Evolutionary conservation across 306 rosid genomes (phyloP).

Genomic region (Psophocarpus tetragonolobus): DNA sequence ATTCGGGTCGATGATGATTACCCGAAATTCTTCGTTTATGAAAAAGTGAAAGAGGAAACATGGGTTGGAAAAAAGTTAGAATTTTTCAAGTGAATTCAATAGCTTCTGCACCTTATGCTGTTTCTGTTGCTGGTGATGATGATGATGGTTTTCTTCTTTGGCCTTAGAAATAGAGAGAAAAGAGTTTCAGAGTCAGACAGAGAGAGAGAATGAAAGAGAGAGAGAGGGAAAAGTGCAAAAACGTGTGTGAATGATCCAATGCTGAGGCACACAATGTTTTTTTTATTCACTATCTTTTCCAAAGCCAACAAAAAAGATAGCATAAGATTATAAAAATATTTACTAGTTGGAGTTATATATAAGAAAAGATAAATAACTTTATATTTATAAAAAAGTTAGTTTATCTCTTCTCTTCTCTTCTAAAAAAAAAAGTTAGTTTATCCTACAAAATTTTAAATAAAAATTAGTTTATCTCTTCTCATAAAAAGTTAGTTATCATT

Average conservation of each 20-base stretch:
- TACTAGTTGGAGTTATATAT: no score
- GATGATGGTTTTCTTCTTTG: not conserved
- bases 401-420: no score
- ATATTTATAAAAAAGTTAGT: no score
- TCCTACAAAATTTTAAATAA: no score
- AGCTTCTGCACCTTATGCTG: conserved; percentile 29
- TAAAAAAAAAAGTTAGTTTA: no score
- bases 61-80: not conserved
- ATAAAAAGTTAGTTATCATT: no score
- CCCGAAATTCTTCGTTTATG: not conserved
- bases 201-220: not conserved
- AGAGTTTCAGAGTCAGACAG: not conserved
- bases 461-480: no score
- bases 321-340: no score
- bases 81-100: not conserved
- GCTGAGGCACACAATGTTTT: not conserved
- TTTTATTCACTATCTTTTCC: not conserved
- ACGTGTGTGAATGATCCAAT: conserved; percentile 55
- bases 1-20: not conserved
- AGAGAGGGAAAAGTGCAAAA: conserved; percentile 13
- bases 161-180: conserved; percentile 18
- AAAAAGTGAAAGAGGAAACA: not conserved
- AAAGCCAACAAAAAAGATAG: not conserved
- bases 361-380: no score
- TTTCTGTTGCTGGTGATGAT: not conserved